These are phyloP conservation scores for Pseudogymnoascus sp. DNA, from an alignment of 2,329 filamentous ascomycete species.

Conservation along the genomic window DNA sequence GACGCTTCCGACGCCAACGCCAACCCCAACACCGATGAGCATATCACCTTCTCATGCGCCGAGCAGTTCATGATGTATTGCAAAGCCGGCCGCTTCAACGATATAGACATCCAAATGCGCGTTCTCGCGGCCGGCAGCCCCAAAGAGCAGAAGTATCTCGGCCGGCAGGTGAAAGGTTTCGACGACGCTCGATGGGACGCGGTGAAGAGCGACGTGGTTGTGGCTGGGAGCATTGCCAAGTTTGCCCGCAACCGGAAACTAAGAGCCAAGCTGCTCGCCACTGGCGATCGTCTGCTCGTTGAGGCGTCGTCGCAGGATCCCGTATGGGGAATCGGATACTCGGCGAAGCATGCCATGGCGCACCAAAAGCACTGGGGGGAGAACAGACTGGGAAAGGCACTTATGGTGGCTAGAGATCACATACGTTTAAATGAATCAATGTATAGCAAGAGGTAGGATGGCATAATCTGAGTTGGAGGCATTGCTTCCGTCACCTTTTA, in stretches of 20 bases:
- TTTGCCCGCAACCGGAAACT: slow-evolving; percentile 27
- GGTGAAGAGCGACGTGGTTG: slow-evolving; percentile 8
- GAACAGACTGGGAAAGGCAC: slow-evolving; percentile 25
- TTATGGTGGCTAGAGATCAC: slow-evolving; percentile 23
- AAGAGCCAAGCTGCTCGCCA: slow-evolving; percentile 25
- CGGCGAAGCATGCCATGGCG: slow-evolving; percentile 24
- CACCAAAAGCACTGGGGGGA: slow-evolving; percentile 24
- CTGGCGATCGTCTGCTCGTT: slow-evolving; percentile 25
- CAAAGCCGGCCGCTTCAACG: slow-evolving; percentile 31
- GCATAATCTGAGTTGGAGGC: not conserved
- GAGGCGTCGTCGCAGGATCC: slow-evolving; percentile 27
- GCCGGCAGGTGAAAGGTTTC: slow-evolving; percentile 23
- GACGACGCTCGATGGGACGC: slow-evolving; percentile 21
- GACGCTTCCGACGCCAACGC: slow-evolving; percentile 14
- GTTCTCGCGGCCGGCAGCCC: slow-evolving; percentile 23
- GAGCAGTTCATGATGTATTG: slow-evolving; percentile 38
- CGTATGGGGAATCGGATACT: slow-evolving; percentile 30
- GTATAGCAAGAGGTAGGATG: not conserved
- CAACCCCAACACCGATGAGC: not conserved
- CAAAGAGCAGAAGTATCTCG: slow-evolving; percentile 26
- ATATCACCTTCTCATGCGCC: slow-evolving; percentile 28
- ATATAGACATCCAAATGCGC: slow-evolving; percentile 18
- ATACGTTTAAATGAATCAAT: slow-evolving; percentile 8
- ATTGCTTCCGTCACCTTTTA: not conserved
- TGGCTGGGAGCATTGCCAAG: slow-evolving; percentile 28